Conservation (phyloP, 2,329 filamentous ascomycete genomes). For the Dactylellina parvicollis region DNA sequence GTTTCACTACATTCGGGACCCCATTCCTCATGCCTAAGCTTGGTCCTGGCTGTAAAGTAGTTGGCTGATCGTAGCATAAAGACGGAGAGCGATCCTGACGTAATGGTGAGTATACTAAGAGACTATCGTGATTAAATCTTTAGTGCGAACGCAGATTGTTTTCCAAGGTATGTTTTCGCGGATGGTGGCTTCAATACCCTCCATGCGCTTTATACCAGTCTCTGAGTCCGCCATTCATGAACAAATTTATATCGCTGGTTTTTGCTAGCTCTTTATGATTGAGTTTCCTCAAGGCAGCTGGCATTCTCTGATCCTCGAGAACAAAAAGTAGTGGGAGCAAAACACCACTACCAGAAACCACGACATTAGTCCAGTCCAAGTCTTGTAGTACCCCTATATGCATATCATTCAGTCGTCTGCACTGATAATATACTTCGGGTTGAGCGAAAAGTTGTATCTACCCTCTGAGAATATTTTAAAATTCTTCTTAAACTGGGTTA, state of each 20-base stretch:
- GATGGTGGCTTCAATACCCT: conserved; percentile 77
- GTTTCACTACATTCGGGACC: not conserved
- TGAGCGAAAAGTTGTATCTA: conserved; percentile 59
- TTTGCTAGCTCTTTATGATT: conserved; percentile 83
- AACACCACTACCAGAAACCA: conserved; percentile 81
- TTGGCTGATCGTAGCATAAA: conserved; percentile 84
- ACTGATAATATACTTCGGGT: not conserved
- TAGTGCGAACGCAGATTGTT: conserved; percentile 72
- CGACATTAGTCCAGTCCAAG: conserved; percentile 80
- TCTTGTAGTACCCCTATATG: conserved; percentile 14
- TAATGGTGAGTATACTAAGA: conserved; percentile 84
- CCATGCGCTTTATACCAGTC: conserved; percentile 84
- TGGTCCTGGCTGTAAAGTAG: conserved; percentile 69
- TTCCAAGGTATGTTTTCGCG: conserved; percentile 78
- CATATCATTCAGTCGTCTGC: conserved; percentile 1
- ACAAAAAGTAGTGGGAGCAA: conserved; percentile 80
- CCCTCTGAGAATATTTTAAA: conserved; percentile 84
- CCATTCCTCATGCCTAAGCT: not conserved
- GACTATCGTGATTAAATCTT: conserved; percentile 85
- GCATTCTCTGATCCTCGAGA: conserved; percentile 71
- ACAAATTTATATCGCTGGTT: conserved; percentile 85
- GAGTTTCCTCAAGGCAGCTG: conserved; percentile 73
- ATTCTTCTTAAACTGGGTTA: conserved; percentile 79
- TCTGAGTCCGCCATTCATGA: conserved; percentile 81
- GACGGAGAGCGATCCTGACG: conserved; percentile 81